Percentiles rank a stretch among this genome's conserved stretches.
phyloP scores from a whole-genome alignment of 345 rosid genomes.

The Aurinia saxatilis region DNA sequence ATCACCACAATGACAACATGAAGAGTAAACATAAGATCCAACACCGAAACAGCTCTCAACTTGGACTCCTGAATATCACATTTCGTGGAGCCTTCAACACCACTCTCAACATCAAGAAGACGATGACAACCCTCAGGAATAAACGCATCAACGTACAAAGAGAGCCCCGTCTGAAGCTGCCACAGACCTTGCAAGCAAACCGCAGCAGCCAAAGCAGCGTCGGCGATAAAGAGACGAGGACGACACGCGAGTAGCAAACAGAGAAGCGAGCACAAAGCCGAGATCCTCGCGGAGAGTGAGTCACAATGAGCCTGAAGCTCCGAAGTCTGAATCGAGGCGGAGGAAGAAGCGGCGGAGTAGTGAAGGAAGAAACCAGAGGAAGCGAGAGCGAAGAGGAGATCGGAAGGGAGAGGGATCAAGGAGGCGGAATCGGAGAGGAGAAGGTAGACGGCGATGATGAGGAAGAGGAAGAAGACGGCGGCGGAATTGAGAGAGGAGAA shows the following conservation, averaged over 20 bases:
- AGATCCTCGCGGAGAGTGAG: conserved; percentile 54
- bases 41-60: conserved; percentile 71
- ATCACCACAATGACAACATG: conserved; percentile 64
- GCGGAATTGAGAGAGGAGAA: conserved; percentile 77
- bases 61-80: conserved; percentile 75
- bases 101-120: conserved; percentile 62
- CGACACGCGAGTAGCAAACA: conserved; percentile 64
- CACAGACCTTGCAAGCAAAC: conserved; percentile 82
- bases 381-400: conserved; percentile 77
- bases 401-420: conserved; percentile 57
- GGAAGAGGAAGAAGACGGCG: conserved; percentile 75
- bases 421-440: conserved; percentile 62
- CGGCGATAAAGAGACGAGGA: conserved; percentile 62
- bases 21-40: conserved; percentile 68
- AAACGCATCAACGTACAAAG: conserved; percentile 75
- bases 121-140: conserved; percentile 87
- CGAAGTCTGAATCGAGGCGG: conserved; percentile 72
- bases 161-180: conserved; percentile 81
- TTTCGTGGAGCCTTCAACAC: conserved; percentile 79
- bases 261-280: conserved; percentile 52
- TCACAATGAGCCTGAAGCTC: conserved; percentile 82
- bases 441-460: conserved; percentile 51
- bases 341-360: conserved; percentile 46
- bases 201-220: conserved; percentile 57
- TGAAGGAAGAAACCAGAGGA: conserved; percentile 73